Evolutionary conservation across 164 flowering plant genomes (phyloP), one percentile per base, ranked within the genome.

Genomic region (Magnolia sinica): DNA sequence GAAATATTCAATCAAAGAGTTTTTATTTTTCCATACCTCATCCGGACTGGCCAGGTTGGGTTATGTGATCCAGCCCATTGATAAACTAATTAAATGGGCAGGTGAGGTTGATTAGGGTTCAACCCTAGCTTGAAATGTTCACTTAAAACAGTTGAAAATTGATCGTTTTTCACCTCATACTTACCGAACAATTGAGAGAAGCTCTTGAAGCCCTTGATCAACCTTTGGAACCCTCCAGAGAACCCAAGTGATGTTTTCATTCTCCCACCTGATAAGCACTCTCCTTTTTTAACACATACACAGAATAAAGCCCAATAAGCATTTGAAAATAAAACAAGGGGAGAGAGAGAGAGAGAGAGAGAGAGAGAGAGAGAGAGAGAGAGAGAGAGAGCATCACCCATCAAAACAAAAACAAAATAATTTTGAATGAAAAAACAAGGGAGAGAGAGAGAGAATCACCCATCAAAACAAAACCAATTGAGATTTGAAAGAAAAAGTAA

Each of bases 171-270:
- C 50, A 73, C 11, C 49, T 51, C 66, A 20, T 51, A 76, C 86
- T 80, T 80, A 94, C 98, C 91, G 77, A 94, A 91, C 63, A 88
- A 65, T 50, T 92, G 96, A 78, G 96, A 90, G 76, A 93, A 77
- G 85, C 66, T 90, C 84, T 88, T 93, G 85, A 94, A 81, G 71
- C 86, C 76, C 84, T 91, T 92, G 80, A 88, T 76, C 72, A 94
- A 82, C 85, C 84, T 87, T 7, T 91, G 89, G 31, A 94, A 64
- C 18, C 94, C 86, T 31, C 78, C 73, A 8, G 92, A 85, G 58
- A 80, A 83, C 77, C 86, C 85, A 37, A 76, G 63, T 18, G 88
- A 79, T 73, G 65, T 84, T 88, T 89, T 92, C 86, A 79, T 83
- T 74, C 80, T 87, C 74, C 76, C 87, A 69, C 77, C 85, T 24